Evolutionary conservation across 768 basidiomycete genomes (phyloP), one percentile per base, ranked within the genome.

Genomic region (Gymnopilus junonius): DNA sequence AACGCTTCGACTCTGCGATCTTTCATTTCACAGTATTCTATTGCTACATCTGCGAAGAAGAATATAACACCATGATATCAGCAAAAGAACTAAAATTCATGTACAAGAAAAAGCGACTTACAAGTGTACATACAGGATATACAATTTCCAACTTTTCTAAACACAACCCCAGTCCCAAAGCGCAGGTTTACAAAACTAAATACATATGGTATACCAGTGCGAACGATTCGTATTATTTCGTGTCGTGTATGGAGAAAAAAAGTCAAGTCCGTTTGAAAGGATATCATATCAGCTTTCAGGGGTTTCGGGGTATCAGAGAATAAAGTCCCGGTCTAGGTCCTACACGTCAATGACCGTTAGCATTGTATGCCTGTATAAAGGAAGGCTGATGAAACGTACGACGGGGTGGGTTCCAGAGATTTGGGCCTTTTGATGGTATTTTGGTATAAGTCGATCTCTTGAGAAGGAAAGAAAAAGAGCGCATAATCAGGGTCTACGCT

Each of bases 391-490:
- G 23, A 27, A 12, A 50, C 70, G n/a, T 56, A 71, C 72, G 32
- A 73, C 31, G 42, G 72, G 72, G 59, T 71, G 68, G n/a, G 72
- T 69, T 14, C 72, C 72, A 14, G 70, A 70, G 8, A 73, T 65
- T 39, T 73, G 72, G 2, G 72, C 70, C 53, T 73, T 73, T 43
- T 73, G 72, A n/a, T 69, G 56, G 32, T 71, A 73, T 46, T 69
- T 66, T 3, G 72, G 72, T n/a, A 71, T 65, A 14, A 73, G 69
- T 10, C 61, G 67, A 4, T 65, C 58, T 21, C 69, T 70, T 14
- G 17, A 10, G 11, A 31, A 53, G 6, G 32, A n/a, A n/a, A n/a
- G n/a, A 42, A n/a, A 42, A 20, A 1, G n/a, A n/a, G n/a, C n/a
- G n/a, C n/a, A n/a, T n/a, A n/a, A n/a, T n/a, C n/a, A n/a, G n/a